These are phyloP conservation scores for Globisporangium okanoganense DNA, from an alignment of 352 stramenopile genomes.

Conservation along the genomic window DNA sequence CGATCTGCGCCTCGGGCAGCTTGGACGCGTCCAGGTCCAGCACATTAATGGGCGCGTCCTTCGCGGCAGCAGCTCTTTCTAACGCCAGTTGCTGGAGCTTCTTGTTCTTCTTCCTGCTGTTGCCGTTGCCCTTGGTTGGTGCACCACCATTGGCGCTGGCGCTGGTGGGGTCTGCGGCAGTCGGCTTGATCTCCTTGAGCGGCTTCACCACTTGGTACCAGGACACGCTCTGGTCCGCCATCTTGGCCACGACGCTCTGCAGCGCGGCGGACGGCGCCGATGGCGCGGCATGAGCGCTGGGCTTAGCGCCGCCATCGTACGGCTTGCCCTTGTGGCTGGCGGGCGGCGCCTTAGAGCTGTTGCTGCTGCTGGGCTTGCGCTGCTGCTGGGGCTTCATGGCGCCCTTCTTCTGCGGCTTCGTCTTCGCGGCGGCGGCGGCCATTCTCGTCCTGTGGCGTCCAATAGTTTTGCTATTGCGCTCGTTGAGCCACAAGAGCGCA, in stretches of 20 bases:
- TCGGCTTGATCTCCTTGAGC: constrained; percentile 10
- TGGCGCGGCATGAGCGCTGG: background rate
- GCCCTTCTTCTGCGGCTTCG: constrained; percentile 11
- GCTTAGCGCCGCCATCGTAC: constrained; percentile 8
- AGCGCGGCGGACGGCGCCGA: constrained; percentile 13
- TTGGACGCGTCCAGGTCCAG: constrained; percentile 18
- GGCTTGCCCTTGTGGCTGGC: constrained; percentile 7
- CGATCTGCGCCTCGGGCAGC: constrained; percentile 18
- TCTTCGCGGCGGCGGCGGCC: background rate
- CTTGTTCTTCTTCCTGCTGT: constrained; percentile 18
- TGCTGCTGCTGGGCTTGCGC: background rate
- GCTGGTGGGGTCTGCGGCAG: background rate
- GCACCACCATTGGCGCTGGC: background rate
- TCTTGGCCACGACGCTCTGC: constrained; percentile 25
- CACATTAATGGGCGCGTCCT: background rate
- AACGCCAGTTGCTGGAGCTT: constrained; percentile 4
- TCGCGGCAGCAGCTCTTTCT: background rate
- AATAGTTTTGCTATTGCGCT: constrained; percentile 9
- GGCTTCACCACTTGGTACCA: constrained; percentile 31
- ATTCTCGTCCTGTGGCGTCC: constrained; percentile 9
- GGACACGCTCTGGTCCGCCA: constrained; percentile 26
- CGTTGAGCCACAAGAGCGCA: background rate
- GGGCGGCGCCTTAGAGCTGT: constrained; percentile 2
- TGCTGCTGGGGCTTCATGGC: background rate
- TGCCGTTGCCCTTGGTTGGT: constrained; percentile 1